These are phyloP conservation scores for Pythium oligandrum DNA, from an alignment of 352 stramenopile species.

Conservation along the genomic window DNA sequence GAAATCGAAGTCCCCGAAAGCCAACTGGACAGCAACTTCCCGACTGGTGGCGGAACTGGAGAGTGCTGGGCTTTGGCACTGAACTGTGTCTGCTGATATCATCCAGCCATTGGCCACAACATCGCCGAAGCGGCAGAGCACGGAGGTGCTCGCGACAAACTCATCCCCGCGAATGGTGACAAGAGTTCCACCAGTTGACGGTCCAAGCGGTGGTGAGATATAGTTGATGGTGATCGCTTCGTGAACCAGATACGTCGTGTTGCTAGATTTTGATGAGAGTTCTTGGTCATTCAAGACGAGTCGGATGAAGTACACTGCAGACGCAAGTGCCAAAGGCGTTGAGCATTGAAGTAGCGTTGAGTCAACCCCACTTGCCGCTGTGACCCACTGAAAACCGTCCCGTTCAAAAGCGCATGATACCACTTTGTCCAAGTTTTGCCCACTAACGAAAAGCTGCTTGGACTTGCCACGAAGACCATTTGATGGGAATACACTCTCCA, in stretches of 20 bases:
- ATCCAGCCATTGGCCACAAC: constrained; percentile 3
- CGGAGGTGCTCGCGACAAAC: background rate
- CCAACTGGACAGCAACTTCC: constrained; percentile 7
- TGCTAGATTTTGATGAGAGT: background rate
- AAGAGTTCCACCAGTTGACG: background rate
- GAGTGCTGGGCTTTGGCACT: constrained; percentile 8
- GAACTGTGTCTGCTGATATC: background rate
- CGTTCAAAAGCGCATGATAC: constrained; percentile 6
- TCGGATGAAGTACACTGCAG: constrained; percentile 3
- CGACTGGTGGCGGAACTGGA: background rate
- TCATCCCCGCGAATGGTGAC: background rate
- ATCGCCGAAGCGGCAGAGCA: background rate
- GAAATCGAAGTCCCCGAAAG: constrained; percentile 16
- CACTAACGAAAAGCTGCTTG: constrained; percentile 6
- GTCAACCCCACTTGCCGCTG: background rate
- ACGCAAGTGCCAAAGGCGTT: constrained; percentile 1
- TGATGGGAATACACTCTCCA: no score
- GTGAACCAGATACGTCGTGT: background rate
- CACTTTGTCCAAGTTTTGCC: constrained; percentile 7
- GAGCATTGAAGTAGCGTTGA: constrained; percentile 8
- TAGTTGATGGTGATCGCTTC: background rate
- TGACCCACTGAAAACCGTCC: background rate
- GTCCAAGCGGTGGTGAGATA: background rate
- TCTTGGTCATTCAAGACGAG: background rate
- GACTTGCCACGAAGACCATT: background rate